Evolutionary conservation across 371 early-diverging fungal genomes (phyloP).

Genomic region (Mucor saturninus): DNA sequence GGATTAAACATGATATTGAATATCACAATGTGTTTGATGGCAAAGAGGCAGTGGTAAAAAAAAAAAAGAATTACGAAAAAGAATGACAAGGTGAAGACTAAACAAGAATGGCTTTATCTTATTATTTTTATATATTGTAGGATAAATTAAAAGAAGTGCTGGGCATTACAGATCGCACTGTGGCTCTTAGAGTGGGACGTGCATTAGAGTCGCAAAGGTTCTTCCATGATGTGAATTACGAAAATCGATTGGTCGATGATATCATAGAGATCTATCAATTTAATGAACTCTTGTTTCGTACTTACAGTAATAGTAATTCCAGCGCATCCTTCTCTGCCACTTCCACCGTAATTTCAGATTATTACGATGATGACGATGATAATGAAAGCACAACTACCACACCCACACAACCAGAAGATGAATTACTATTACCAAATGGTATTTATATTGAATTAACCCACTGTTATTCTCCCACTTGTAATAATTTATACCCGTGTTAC

Average conservation of each 20-base stretch:
- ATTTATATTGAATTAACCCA: slow-evolving; percentile 82
- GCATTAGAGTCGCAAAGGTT: slow-evolving; percentile 74
- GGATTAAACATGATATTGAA: slow-evolving; percentile 77
- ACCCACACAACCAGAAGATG: not conserved
- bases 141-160: slow-evolving; percentile 64
- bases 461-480: slow-evolving; percentile 93
- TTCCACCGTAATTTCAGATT: slow-evolving; percentile 14
- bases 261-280: slow-evolving; percentile 70
- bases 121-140: slow-evolving; percentile 39
- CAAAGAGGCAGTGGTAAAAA: slow-evolving; percentile 75
- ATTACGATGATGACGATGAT: slow-evolving; percentile 25
- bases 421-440: slow-evolving; percentile 62
- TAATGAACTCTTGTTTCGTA: slow-evolving; percentile 38
- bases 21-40: slow-evolving; percentile 84
- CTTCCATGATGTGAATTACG: slow-evolving; percentile 75
- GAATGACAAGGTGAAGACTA: no score
- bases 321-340: slow-evolving; percentile 3
- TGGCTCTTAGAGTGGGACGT: slow-evolving; percentile 72
- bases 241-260: slow-evolving; percentile 68
- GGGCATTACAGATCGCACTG: slow-evolving; percentile 65
- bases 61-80: not conserved
- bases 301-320: not conserved
- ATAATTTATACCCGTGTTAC: slow-evolving; percentile 75
- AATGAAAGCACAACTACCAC: slow-evolving; percentile 9
- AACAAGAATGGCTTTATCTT: not conserved